These are phyloP conservation scores for Persicaria tinctoria DNA, from an alignment of 148 eudicot genomes.

Conservation along the genomic window DNA sequence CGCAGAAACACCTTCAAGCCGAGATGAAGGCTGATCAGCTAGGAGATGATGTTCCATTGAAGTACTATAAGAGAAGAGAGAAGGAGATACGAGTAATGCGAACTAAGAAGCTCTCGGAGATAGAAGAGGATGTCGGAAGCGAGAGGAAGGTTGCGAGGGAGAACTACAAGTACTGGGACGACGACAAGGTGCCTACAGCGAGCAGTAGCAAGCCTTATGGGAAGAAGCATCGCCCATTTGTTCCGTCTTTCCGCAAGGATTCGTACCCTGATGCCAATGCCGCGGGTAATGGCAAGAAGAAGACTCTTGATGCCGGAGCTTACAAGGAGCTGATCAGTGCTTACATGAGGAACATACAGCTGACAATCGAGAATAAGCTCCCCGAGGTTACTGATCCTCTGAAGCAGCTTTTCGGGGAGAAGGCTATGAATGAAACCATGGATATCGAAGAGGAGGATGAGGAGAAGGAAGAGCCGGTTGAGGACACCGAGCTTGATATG, in stretches of 20 bases:
- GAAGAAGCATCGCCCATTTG: slow-evolving; percentile 19
- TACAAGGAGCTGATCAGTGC: slow-evolving; percentile 68
- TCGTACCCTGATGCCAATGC: slow-evolving; percentile 30
- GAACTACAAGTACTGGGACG: slow-evolving; percentile 17
- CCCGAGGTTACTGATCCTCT: slow-evolving; percentile 64
- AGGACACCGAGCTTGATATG: slow-evolving; percentile 62
- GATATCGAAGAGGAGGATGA: slow-evolving; percentile 28
- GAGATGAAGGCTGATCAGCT: slow-evolving; percentile 29
- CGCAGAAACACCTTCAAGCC: slow-evolving; percentile 31
- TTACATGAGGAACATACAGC: slow-evolving; percentile 78
- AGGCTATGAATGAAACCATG: slow-evolving; percentile 20
- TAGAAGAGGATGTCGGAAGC: slow-evolving; percentile 24
- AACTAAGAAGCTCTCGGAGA: slow-evolving; percentile 24
- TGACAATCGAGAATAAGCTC: slow-evolving; percentile 52
- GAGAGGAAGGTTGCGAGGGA: slow-evolving; percentile 9
- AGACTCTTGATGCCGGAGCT: slow-evolving; percentile 41
- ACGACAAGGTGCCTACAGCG: not conserved
- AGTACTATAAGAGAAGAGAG: slow-evolving; percentile 22
- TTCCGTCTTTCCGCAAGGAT: slow-evolving; percentile 23
- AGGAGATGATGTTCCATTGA: slow-evolving; percentile 33
- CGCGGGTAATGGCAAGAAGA: slow-evolving; percentile 28
- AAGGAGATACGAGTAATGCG: slow-evolving; percentile 4
- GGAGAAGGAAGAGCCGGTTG: slow-evolving; percentile 30
- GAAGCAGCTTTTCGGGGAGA: slow-evolving; percentile 53
- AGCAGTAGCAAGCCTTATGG: slow-evolving; percentile 14